Percentiles rank a stretch among this genome's conserved stretches.
Evolutionary conservation across 192 early-diverging fungal species (phyloP).

Genomic region (Coemansia sp.): DNA sequence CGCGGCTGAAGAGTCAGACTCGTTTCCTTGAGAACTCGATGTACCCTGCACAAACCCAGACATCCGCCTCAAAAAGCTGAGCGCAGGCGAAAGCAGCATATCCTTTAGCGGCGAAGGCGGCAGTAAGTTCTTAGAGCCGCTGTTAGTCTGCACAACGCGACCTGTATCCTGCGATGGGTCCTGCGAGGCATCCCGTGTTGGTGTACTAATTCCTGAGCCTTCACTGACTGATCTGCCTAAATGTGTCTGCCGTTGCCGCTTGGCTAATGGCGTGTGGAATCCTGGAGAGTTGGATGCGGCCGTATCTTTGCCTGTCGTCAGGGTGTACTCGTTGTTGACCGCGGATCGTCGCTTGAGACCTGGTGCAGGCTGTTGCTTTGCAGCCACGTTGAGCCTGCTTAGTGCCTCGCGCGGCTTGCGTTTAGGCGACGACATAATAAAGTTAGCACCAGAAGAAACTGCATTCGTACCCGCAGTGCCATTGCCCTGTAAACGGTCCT

Average conservation of each 20-base stretch:
- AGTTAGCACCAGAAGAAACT: slow-evolving; percentile 9
- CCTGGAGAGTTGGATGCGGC: background rate
- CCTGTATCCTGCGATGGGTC: background rate
- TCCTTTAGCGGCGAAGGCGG: slow-evolving; percentile 49
- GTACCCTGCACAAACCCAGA: slow-evolving; percentile 43
- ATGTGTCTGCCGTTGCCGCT: slow-evolving; percentile 4
- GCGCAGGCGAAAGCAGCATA: slow-evolving; percentile 38
- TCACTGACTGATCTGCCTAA: slow-evolving; percentile 1
- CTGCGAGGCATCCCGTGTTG: background rate
- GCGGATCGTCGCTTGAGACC: slow-evolving; percentile 9
- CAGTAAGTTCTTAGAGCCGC: background rate
- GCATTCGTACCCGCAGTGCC: background rate
- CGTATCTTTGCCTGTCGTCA: background rate
- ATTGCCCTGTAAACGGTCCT: background rate
- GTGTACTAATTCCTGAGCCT: slow-evolving; percentile 1
- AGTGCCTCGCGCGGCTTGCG: slow-evolving; percentile 38
- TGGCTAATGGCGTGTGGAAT: slow-evolving; percentile 2
- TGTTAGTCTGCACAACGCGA: background rate
- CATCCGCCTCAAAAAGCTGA: slow-evolving; percentile 43
- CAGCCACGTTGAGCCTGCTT: background rate
- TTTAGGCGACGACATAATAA: slow-evolving; percentile 56
- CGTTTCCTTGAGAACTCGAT: slow-evolving; percentile 21
- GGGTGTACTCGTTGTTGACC: background rate
- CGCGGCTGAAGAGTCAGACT: background rate
- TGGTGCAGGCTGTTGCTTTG: background rate